phyloP scores from a whole-genome alignment of 805 yeast species.

The Cephaloascus fragrans region DNA sequence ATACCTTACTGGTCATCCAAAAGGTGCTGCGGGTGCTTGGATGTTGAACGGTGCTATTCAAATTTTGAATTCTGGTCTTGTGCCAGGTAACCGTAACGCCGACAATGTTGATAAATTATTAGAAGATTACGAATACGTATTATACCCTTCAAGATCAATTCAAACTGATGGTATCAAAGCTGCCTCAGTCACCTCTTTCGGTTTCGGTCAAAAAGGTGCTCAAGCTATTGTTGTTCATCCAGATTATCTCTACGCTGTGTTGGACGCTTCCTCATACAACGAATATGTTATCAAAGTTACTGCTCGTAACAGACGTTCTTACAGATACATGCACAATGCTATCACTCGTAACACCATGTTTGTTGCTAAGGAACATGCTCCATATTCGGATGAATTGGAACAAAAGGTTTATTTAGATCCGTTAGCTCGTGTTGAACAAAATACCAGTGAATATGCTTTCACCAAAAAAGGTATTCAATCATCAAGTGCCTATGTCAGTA shows the following conservation, averaged over 20 bases:
- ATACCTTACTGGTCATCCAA: constrained; percentile 98
- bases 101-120: constrained; percentile 84
- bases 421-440: constrained; percentile 61
- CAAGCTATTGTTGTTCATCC: constrained; percentile 89
- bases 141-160: constrained; percentile 89
- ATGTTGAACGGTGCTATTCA: constrained; percentile 98
- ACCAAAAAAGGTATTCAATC: constrained; percentile 42
- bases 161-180: constrained; percentile 98
- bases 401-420: constrained; percentile 92
- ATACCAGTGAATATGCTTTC: constrained; percentile 36
- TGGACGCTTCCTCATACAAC: constrained; percentile 64
- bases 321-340: constrained; percentile 93
- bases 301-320: constrained; percentile 79
- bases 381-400: constrained; percentile 85
- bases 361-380: constrained; percentile 88
- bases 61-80: constrained; percentile 82
- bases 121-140: constrained; percentile 77
- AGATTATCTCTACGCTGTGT: constrained; percentile 82
- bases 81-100: constrained; percentile 98
- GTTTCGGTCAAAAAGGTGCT: constrained; percentile 99
- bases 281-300: constrained; percentile 62
- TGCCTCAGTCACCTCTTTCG: constrained; percentile 92
- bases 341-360: constrained; percentile 85
- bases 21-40: constrained; percentile 99
- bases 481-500: constrained; percentile 29